Base-by-base conservation (phyloP, 2,329 filamentous ascomycete genomes). In the Blumeria hordei region DNA sequence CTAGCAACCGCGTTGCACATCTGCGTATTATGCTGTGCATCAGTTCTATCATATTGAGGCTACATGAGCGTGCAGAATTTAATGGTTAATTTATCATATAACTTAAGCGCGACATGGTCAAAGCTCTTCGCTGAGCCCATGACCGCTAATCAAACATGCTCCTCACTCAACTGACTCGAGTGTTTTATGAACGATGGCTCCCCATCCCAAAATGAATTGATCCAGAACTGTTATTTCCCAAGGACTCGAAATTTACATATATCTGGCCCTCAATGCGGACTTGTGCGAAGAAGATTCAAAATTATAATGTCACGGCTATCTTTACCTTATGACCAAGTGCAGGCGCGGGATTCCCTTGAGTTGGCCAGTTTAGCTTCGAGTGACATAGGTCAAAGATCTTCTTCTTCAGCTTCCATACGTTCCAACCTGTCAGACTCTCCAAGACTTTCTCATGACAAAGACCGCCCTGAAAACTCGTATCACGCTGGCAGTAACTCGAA, bases 361-460 rank as follows among this genome's bases (percentile, higher is more conserved):
- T 83, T 98, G 57, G 92, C 88, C 58, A 95, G 88, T 54, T 80
- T 98, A 59, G 92, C 90, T 57, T 94, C 87, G 58, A 88, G 84
- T 39, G 87, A 83, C 61, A 77, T 74, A 54, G 73, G 71, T 52
- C 77, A 76, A 52, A 75, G 75, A 59, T 77, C 75, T 16, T 74
- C 70, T 51, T 86, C 84, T 12, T 96, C 90, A n/a, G 95, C 90
- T 57, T 83, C 88, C 60, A 83, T 86, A 62, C 75, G 93, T 55
- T 98, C 92, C 43, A 77, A 81, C 65, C 72, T 74, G 44, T 74
- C 73, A 58, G 77, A 80, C 65, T 71, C 70, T 54, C 4, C 21
- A 28, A 28, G 21, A 28, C 21, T 28, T 28, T 2, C 21, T 28
- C 21, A 28, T 28, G 21, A 28, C 21, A 28, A 28, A 28, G 21